A percentile compares a stretch with the other conserved stretches of the same genome.
phyloP scores from a whole-genome alignment of 1,139 yeast genomes.

The Trichomonascaceae sp. region DNA sequence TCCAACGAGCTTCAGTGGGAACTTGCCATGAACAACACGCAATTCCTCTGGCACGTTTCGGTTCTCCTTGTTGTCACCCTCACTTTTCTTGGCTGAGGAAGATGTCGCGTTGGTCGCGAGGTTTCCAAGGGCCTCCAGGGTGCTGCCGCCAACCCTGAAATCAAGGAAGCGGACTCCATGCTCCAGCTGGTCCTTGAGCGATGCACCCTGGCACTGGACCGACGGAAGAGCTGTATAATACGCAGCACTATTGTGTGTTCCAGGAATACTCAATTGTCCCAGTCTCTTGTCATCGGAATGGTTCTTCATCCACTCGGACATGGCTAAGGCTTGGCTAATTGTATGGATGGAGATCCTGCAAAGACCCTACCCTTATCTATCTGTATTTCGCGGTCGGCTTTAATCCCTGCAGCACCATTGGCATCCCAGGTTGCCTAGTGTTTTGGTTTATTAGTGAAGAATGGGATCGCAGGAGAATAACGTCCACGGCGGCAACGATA shows the following conservation, averaged over 20 bases:
- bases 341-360: no score
- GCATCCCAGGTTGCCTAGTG: no score
- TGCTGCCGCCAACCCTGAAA: conserved; percentile 32
- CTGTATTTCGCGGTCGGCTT: no score
- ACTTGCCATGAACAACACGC: conserved; percentile 63
- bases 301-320: conserved; percentile 39
- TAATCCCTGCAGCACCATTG: no score
- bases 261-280: conserved; percentile 53
- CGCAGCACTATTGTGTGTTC: conserved; percentile 74
- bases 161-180: conserved; percentile 69
- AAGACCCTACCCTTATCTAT: no score
- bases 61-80: not conserved
- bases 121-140: conserved; percentile 9
- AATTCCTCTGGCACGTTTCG: conserved; percentile 35
- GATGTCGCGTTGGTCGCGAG: no score
- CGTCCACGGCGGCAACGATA: no score
- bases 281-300: conserved; percentile 40
- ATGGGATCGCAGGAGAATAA: no score
- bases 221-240: conserved; percentile 64
- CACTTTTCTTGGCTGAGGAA: no score
- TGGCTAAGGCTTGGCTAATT: conserved; percentile 6
- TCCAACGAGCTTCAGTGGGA: conserved; percentile 55
- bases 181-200: conserved; percentile 47
- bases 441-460: no score
- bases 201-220: conserved; percentile 62